phyloP scores from a whole-genome alignment of 768 basidiomycete genomes.

The Panaeolus papilionaceus region DNA sequence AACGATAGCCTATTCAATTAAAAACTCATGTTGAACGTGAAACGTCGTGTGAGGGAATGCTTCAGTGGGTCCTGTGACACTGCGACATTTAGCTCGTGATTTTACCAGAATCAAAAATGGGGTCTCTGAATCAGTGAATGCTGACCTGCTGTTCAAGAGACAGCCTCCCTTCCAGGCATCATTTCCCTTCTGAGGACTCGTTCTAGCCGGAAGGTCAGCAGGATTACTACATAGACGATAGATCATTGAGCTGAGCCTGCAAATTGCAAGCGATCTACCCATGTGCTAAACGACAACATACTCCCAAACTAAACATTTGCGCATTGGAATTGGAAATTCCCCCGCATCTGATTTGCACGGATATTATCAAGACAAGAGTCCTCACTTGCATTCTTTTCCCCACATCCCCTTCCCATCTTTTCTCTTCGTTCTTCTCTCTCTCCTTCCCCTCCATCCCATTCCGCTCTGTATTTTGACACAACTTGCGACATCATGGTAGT shows the following conservation, averaged over 20 bases:
- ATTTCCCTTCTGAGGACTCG: not conserved
- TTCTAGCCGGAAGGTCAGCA: constrained; percentile 3
- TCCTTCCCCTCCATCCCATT: not conserved
- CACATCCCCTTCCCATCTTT: not conserved
- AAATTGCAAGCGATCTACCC: not conserved
- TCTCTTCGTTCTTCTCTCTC: not conserved
- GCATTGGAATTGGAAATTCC: constrained; percentile 4
- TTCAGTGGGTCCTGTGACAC: not conserved
- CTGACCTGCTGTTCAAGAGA: too few relatives aligned
- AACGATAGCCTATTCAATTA: not conserved
- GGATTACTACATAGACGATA: not conserved
- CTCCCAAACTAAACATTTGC: not conserved
- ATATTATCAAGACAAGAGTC: constrained; percentile 1
- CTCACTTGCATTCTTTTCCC: not conserved
- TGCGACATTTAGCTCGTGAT: constrained; percentile 7
- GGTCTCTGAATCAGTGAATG: not conserved
- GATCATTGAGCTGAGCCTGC: not conserved
- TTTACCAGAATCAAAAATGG: not conserved
- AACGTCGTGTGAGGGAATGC: not conserved
- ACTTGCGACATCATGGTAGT: not conserved
- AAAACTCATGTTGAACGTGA: not conserved
- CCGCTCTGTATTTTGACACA: not conserved
- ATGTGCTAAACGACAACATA: constrained; percentile 8
- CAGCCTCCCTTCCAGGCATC: too few relatives aligned
- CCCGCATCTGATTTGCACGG: constrained; percentile 8